These are phyloP conservation scores for Hemerocallis citrina DNA, from an alignment of 106 monocot species.

Conservation along the genomic window DNA sequence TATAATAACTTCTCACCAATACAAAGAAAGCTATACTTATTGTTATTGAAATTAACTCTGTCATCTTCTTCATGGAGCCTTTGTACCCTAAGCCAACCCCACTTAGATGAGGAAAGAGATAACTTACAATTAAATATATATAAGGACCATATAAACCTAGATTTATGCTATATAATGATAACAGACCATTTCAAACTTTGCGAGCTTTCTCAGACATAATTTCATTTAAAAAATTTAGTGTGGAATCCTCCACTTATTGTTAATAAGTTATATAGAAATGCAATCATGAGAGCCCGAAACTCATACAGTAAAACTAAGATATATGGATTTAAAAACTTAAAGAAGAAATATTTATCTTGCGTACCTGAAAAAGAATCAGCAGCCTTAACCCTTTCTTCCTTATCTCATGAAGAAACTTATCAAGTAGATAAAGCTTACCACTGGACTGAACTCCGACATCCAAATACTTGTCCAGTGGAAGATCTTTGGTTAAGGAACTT, in stretches of 20 bases:
- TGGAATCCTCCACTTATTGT: neutral
- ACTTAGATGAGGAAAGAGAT: too few species aligned
- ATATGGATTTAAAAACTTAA: too few species aligned
- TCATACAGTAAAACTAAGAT: neutral
- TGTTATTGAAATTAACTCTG: too few species aligned
- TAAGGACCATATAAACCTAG: too few species aligned
- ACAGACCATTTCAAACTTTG: too few species aligned
- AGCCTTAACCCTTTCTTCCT: constrained; percentile 40
- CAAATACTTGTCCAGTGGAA: constrained; percentile 35
- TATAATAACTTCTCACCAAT: too few species aligned
- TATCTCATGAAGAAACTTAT: constrained; percentile 72
- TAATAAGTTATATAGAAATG: neutral
- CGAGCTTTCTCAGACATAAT: neutral
- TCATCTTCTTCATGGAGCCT: too few species aligned
- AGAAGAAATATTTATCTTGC: neutral
- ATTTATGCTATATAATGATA: too few species aligned
- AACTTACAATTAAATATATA: too few species aligned
- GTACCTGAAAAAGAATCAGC: constrained; percentile 82
- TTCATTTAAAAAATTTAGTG: neutral
- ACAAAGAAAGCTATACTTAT: too few species aligned
- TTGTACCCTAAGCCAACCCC: too few species aligned
- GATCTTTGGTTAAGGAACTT: constrained; percentile 34
- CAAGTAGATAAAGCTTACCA: constrained; percentile 79
- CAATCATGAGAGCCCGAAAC: neutral
- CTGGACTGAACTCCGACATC: constrained; percentile 75